Evolutionary conservation across 1,284 basidiomycete species (phyloP), one percentile per base, ranked within the genome.

Genomic region (Fomitiporia mediterranea): DNA sequence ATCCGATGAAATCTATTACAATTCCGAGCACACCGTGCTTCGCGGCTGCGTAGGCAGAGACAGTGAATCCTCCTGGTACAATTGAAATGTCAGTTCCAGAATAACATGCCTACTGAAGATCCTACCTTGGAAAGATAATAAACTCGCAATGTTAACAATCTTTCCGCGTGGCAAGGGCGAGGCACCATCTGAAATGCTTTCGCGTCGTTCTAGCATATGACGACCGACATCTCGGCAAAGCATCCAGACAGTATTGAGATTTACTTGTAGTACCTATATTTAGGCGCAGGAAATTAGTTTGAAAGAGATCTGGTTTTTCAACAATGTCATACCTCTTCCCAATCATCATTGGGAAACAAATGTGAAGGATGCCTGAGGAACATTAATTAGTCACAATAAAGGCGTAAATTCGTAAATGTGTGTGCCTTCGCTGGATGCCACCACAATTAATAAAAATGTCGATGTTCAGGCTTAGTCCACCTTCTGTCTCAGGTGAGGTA

Each of bases 381-480:
- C 27, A 13, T n/a, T n/a, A n/a, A n/a, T n/a, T n/a, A n/a, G n/a
- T n/a, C n/a, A n/a, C n/a, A n/a, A n/a, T n/a, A n/a, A n/a, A n/a
- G n/a, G n/a, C n/a, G n/a, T n/a, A n/a, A n/a, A n/a, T n/a, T 50
- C 7, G 9, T 64, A 91, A 82, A 40, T 85, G 84, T 56, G 90
- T 89, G 55, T 87, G 84, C 70, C 93, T 78, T 66, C 92, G 80
- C 70, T 97, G 94, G 65, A 98, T 97, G 48, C 94, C 95, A 55
- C 91, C 95, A 69, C 94, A 97, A 72, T 98, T 96, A 69, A 98
- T 83, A 47, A 98, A 81, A 63, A 97, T 79, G 69, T 97, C 85
- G 62, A 98, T 86, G 55, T 82, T 73, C n/a, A 59, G 48, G 25
- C 57, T 53, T 9, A 59, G 49, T 11, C 57, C 53, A 19, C 40